Evolutionary conservation across 177 flowering plant genomes (phyloP), one percentile per base, ranked within the genome.

Genomic region (Vitis hybrid): DNA sequence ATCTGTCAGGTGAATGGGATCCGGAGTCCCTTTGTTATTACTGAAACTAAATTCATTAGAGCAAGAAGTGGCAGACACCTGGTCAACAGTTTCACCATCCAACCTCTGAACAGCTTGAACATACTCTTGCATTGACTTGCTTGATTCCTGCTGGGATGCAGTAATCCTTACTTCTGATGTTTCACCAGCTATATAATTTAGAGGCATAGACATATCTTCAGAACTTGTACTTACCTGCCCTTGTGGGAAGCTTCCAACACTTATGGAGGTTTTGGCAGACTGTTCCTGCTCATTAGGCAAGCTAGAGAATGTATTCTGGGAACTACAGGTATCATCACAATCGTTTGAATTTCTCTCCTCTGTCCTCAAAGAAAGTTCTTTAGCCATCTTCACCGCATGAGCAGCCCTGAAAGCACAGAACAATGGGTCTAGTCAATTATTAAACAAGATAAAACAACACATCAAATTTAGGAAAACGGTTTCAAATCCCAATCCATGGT

Each of bases 271-370:
- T 80, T 87, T 87, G 51, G 60, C 76, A 69, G 97, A 90, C 80
- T 87, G 90, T 53, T 90, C 99, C 62, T 88, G 90, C 13, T 92
- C 98, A 59, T 74, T 88, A 73, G 92, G 97, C 82, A 91, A 78
- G 84, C 90, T 88, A 55, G 95, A 89, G 68, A 85, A 87, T 72
- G 97, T 86, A 77, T 91, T 85, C 63, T 90, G 97, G 16, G 96
- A 90, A 72, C 95, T 92, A 75, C 66, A 73, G 29, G 86, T 68
- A 76, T 96, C 98, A 80, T 90, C 94, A 79, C 66, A 77, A 80
- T 92, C 97, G 75, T 81, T 86, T 63, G 86, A 67, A 75, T 80
- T 85, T 71, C 86, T 92, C 65, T 92, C 97, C 71, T 92, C 97
- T 8, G 86, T 64, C 74, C 79, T 84, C 57, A 76, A 73, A 50